Percentiles rank a stretch among this genome's conserved stretches.
Evolutionary conservation across 1,284 basidiomycete species (phyloP).

Genomic region (Ceratobasidium sp.): DNA sequence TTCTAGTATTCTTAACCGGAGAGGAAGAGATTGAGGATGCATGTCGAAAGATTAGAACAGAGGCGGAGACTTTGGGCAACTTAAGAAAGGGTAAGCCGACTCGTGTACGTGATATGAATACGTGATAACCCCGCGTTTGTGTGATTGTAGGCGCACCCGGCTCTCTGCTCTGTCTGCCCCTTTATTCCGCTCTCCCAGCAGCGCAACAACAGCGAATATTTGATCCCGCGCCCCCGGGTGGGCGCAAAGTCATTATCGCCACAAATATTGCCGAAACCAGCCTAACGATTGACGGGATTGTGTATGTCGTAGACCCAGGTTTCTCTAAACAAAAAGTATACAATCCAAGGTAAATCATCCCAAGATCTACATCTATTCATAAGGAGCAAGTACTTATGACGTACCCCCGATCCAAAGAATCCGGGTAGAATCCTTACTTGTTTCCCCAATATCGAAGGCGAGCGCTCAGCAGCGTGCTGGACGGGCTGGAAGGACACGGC

Average conservation of each 20-base stretch:
- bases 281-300: slow-evolving; percentile 98
- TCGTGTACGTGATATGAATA: too few species aligned
- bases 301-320: slow-evolving; percentile 98
- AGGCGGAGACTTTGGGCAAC: slow-evolving; percentile 76
- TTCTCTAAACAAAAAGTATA: slow-evolving; percentile 99
- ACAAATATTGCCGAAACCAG: slow-evolving; percentile 99
- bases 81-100: slow-evolving; percentile 27
- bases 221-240: slow-evolving; percentile 96
- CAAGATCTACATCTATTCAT: slow-evolving; percentile 82
- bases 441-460: slow-evolving; percentile 94
- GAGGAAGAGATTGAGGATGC: slow-evolving; percentile 99
- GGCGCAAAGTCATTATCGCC: slow-evolving; percentile 97
- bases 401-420: not conserved
- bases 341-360: slow-evolving; percentile 93
- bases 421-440: not conserved
- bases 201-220: slow-evolving; percentile 99
- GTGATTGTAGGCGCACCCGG: too few species aligned
- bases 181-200: slow-evolving; percentile 97
- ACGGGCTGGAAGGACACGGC: slow-evolving; percentile 96
- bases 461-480: slow-evolving; percentile 96
- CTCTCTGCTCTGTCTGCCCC: slow-evolving; percentile 69
- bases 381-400: slow-evolving; percentile 60
- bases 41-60: slow-evolving; percentile 92
- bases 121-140: too few species aligned
- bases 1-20: slow-evolving; percentile 95